A percentile compares a stretch with the other conserved stretches of the same genome.
Conservation (phyloP, 1,284 basidiomycete genomes). For the Psilocybe mexicana region DNA sequence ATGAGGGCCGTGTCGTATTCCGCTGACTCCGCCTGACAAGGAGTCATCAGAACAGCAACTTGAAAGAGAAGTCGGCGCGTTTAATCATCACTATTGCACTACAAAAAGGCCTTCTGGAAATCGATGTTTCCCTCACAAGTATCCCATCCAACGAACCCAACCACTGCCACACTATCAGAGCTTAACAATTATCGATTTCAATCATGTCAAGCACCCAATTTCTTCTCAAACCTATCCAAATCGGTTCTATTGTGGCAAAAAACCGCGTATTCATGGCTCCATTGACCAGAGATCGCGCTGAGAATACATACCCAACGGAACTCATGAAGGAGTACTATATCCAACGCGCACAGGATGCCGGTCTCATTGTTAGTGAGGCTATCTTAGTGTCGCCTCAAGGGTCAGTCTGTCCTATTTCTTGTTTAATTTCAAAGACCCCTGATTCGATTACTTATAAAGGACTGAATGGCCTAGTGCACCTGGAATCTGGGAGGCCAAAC, state of each 20-base stretch:
- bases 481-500: slow-evolving; percentile 41
- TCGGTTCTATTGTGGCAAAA: slow-evolving; percentile 32
- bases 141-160: not conserved
- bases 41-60: no score
- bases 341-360: slow-evolving; percentile 43
- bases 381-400: slow-evolving; percentile 43
- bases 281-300: slow-evolving; percentile 35
- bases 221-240: slow-evolving; percentile 34
- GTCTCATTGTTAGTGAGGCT: slow-evolving; percentile 47
- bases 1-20: no score
- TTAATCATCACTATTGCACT: no score
- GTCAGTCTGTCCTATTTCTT: slow-evolving; percentile 22
- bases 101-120: no score
- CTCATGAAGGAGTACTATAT: slow-evolving; percentile 45
- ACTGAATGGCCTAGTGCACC: slow-evolving; percentile 41
- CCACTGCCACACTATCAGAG: not conserved
- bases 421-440: not conserved
- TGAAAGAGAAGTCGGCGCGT: no score
- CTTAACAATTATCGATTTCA: not conserved
- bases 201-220: slow-evolving; percentile 10
- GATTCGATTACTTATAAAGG: slow-evolving; percentile 18
- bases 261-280: slow-evolving; percentile 38
- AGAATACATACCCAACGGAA: slow-evolving; percentile 36
- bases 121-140: not conserved
- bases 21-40: no score